phyloP scores from a whole-genome alignment of 352 stramenopile species.

The Blastocystis sp. region DNA sequence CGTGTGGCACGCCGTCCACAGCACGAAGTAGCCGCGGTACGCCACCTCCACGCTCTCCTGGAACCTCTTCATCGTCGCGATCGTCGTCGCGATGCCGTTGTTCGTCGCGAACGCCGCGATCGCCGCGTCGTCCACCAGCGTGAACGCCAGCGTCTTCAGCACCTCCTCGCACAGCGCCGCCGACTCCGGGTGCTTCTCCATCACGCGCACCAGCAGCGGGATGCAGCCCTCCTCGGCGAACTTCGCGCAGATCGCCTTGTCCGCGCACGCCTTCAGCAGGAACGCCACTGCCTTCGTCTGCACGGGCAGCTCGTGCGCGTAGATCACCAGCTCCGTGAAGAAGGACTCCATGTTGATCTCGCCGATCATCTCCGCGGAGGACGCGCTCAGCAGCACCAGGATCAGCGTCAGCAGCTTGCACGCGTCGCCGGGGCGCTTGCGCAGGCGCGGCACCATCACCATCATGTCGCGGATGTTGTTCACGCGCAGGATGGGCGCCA shows the following conservation, averaged over 20 bases:
- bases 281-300: constrained; percentile 42
- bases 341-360: constrained; percentile 67
- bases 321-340: constrained; percentile 50
- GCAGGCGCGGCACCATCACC: constrained; percentile 49
- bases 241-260: constrained; percentile 16
- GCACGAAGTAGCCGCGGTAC: constrained; percentile 3
- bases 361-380: neutral
- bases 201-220: constrained; percentile 30
- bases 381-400: constrained; percentile 31
- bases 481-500: constrained; percentile 6
- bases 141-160: neutral
- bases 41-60: constrained; percentile 15
- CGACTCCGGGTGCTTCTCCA: constrained; percentile 49
- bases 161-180: neutral
- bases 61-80: constrained; percentile 51
- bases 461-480: constrained; percentile 33
- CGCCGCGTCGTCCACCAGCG: constrained; percentile 17
- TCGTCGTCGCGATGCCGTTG: constrained; percentile 2
- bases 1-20: constrained; percentile 42
- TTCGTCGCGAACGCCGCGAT: constrained; percentile 22
- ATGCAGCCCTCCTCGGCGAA: constrained; percentile 44
- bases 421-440: constrained; percentile 51
- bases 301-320: constrained; percentile 1
- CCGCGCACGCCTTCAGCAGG: constrained; percentile 8
- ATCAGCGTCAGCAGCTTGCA: constrained; percentile 52